Base-by-base conservation (phyloP, 768 basidiomycete species). In the Dacryopinax primogenitus region DNA sequence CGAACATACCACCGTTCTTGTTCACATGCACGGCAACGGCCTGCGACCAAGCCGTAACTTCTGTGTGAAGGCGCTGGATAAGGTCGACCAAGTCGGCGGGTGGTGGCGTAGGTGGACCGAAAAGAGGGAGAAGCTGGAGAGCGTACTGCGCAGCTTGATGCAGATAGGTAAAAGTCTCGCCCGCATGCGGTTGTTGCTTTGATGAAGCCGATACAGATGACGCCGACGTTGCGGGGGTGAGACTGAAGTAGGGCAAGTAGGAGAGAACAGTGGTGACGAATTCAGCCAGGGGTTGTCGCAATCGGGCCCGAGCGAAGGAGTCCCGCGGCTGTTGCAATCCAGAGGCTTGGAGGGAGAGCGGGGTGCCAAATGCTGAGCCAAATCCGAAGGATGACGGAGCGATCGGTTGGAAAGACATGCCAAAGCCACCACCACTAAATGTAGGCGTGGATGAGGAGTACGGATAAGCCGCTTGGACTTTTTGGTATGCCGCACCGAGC, bases 201-300 rank as follows among this genome's bases (percentile, higher is more conserved):
- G 83, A 84, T 41, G 79, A 74, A 63, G 67, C 70, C 67, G 63
- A 71, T 58, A 30, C 75, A 65, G 41, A 70, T 64, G 15, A 79
- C 72, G 63, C 82, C 73, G 69, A 82, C 0, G 32, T 51, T 33
- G 61, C 36, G 33, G 62, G 67, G 15, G 63, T 45, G 37, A 64
- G 85, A 23, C 89, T 87, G 72, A 92, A 92, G 72, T 92, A 92
- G 1, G 88, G 88, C 58, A 92, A 82, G 72, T 92, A 92, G 4
- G 90, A 86, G 73, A 85, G 80, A 73, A 83, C 88, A 33, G 86
- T 82, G 1, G 90, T 81, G 33, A 86, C 84, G 69, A 89, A 92
- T 63, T 91, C 90, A 63, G 79, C 76, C 62, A 91, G 83, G 73
- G 86, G 84, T 16, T 87, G 86, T 61, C 86, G 82, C 18, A 92